Base-by-base conservation (phyloP, 129 eudicot species). In the Arctium minus region DNA sequence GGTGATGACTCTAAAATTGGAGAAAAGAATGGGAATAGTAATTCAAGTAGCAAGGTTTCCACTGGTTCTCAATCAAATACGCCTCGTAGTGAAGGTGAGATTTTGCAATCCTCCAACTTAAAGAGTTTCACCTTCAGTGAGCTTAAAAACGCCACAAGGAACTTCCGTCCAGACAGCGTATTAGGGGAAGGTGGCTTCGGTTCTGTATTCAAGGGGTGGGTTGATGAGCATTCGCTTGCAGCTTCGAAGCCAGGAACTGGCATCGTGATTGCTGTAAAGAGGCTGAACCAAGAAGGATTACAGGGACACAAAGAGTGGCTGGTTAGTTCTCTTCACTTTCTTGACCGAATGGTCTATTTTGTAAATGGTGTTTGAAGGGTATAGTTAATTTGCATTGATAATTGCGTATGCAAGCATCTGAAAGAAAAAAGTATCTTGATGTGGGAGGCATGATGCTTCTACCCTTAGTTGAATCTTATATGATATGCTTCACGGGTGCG, bases 241-340 rank as follows among this genome's bases (percentile, higher is more conserved):
- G 89, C 98, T 44, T 87, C 96, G 40, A 91, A 76, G 83, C 92
- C 98, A 1, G 94, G 97, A 70, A 56, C 74, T 18, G 92, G 98
- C 42, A 84, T 91, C 39, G 90, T 88, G 72, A 86, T 93, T 37
- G 98, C 98, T 78, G 96, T 93, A 30, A 93, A 93, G 76, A 91
- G 90, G 88, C 85, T 93, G 44, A 93, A 89, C 76, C 92, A 91
- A 85, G 98, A 93, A 65, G 98, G 98, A 29, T 88, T 91, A 70
- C 98, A 93, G 75, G 97, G 97, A 3, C 97, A 93, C 88, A 91
- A 84, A 73, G 97, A 93, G 84, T 93, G 97, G 97, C 68, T 93
- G 97, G 97, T 91, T 81, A 79, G 92, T 86, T 65, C 72, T 62
- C 46, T 64, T 79, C 35, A 56, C 85, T 29, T 78, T 85, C 48